phyloP scores from a whole-genome alignment of 148 eudicot species.

The Fagopyrum esculentum region DNA sequence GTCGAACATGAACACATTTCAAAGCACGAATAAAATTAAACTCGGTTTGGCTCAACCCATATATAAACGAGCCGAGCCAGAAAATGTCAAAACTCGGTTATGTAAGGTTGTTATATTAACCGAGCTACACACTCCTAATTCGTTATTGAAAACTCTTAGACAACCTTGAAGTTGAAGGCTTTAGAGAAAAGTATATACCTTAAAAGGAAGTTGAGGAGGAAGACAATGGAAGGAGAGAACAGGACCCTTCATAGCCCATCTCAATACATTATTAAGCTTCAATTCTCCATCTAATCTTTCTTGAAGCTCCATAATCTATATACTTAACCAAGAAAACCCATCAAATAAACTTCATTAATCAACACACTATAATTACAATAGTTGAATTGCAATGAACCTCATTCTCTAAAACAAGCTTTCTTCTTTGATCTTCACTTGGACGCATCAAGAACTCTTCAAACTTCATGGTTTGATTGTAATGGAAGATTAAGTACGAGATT shows the following conservation, averaged over 20 bases:
- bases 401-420: constrained; percentile 42
- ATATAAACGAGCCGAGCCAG: no score
- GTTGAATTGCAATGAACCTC: constrained; percentile 37
- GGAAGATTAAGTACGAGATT: background rate
- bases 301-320: constrained; percentile 37
- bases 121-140: no score
- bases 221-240: constrained; percentile 51
- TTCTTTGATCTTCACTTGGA: constrained; percentile 43
- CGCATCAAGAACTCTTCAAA: constrained; percentile 76
- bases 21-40: no score
- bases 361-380: background rate
- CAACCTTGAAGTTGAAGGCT: no score
- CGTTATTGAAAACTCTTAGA: no score
- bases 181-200: constrained; percentile 26
- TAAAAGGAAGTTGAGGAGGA: constrained; percentile 41
- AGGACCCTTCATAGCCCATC: constrained; percentile 60
- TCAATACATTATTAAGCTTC: constrained; percentile 45
- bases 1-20: no score
- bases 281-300: constrained; percentile 57
- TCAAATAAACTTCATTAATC: background rate
- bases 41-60: no score
- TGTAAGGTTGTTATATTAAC: no score
- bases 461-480: constrained; percentile 37
- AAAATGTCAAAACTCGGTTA: no score
- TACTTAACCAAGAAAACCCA: constrained; percentile 33